Evolutionary conservation across 164 flowering plant genomes (phyloP), one percentile per base, ranked within the genome.

Genomic region (Protea cynaroides): DNA sequence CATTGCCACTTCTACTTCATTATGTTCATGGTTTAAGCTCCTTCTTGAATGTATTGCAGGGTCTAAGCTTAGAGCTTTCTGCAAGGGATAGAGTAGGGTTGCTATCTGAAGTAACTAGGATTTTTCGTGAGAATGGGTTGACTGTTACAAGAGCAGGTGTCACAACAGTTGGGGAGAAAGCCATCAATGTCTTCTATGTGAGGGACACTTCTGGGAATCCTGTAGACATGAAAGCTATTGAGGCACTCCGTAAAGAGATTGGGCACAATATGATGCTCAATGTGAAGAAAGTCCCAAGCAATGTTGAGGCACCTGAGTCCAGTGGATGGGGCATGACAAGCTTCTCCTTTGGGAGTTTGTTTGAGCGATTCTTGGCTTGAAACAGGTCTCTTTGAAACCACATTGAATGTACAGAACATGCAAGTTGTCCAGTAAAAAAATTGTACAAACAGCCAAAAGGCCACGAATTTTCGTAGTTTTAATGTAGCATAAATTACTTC

Each of bases 181-280:
- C 89, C 11, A 64, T 74, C 80, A 86, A 85, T 50, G 83, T 85
- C 1, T 90, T 90, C 80, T 88, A 86, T 38, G 87, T 90, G 38
- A 82, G 79, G 55, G 94, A 90, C 71, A 76, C 92, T 18, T 85
- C 89, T 9, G 97, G 94, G 17, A 84, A 84, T 61, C 82, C 97
- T 18, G 92, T 88, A 54, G 90, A 86, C 67, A 71, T 63, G 77
- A 83, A 83, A 68, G 82, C 86, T 0, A 84, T 88, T 5, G 92
- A 90, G 68, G 74, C 73, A 19, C 81, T 90, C 22, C 85, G 87
- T 18, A 74, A 80, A 66, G 92, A 87, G 62, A 83, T 87, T 22
- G 94, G 95, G 25, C 80, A 81, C 36, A 81, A 84, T 4, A 84
- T 85, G 86, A 74, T 78, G 84, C 81, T 90, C 24, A 86, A 82